These are phyloP conservation scores for Nemania sp. DNA, from an alignment of 2,329 filamentous ascomycete genomes.

Conservation along the genomic window DNA sequence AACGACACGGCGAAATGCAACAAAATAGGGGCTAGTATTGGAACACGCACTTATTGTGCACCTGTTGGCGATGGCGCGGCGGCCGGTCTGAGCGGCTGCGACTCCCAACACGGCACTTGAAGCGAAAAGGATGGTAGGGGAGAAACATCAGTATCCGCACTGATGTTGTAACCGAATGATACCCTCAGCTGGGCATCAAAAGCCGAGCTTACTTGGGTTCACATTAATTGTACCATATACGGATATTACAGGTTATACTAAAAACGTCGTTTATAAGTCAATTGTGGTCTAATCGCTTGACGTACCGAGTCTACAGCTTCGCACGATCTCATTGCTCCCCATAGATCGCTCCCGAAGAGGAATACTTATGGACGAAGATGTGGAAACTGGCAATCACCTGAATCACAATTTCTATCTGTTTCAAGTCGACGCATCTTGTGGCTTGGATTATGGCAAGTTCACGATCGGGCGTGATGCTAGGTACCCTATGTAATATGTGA, in stretches of 20 bases:
- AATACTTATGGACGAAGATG: background rate
- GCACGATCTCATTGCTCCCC: no score
- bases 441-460: no score
- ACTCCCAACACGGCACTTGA: constrained; percentile 28
- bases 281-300: background rate
- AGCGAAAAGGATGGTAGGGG: background rate
- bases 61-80: constrained; percentile 33
- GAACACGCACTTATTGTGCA: constrained; percentile 12
- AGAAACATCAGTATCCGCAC: constrained; percentile 12
- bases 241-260: constrained; percentile 33
- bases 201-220: constrained; percentile 18
- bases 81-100: constrained; percentile 27
- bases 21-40: constrained; percentile 3
- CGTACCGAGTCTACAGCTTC: background rate
- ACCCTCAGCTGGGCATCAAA: constrained; percentile 13
- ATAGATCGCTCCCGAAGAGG: no score
- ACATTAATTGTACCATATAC: constrained; percentile 37
- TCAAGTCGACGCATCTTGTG: no score
- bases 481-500: no score
- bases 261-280: constrained; percentile 27
- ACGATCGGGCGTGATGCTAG: no score
- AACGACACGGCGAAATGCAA: constrained; percentile 26
- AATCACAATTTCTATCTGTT: no score
- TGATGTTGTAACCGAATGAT: constrained; percentile 12
- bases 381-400: no score